Percentiles rank a stretch among this genome's conserved stretches.
phyloP scores from a whole-genome alignment of 73 alveolate genomes.

The Tetrahymena elliotti region DNA sequence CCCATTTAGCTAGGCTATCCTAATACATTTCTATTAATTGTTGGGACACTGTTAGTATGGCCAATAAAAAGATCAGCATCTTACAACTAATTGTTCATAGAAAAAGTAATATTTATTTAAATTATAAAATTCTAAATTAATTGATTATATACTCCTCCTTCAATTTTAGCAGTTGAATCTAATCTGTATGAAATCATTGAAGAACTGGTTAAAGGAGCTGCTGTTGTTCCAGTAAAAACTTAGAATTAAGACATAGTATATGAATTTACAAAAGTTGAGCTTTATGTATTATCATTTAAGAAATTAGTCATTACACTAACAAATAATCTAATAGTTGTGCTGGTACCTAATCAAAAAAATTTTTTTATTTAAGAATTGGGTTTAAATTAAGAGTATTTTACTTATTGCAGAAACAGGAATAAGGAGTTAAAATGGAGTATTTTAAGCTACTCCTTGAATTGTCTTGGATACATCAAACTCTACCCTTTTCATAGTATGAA shows the following conservation, averaged over 20 bases:
- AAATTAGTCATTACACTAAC: neutral
- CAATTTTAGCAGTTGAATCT: neutral
- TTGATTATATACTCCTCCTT: neutral
- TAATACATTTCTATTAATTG: neutral
- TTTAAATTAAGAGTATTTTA: neutral
- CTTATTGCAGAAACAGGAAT: neutral
- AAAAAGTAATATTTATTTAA: no score
- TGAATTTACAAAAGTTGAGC: neutral
- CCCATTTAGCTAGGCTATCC: neutral
- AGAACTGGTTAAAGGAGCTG: neutral
- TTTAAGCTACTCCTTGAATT: neutral
- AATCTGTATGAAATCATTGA: neutral
- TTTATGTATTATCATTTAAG: neutral
- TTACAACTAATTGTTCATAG: neutral
- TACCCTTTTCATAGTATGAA: neutral
- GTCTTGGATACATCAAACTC: neutral
- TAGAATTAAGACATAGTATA: neutral
- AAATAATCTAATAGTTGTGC: neutral
- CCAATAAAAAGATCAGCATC: neutral
- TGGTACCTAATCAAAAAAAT: neutral
- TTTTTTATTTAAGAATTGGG: no score
- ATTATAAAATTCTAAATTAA: neutral
- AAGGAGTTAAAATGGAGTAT: neutral
- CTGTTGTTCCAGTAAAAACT: neutral
- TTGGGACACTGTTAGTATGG: neutral